phyloP scores from a whole-genome alignment of 768 basidiomycete species.

The Mycena albidolilacea region DNA sequence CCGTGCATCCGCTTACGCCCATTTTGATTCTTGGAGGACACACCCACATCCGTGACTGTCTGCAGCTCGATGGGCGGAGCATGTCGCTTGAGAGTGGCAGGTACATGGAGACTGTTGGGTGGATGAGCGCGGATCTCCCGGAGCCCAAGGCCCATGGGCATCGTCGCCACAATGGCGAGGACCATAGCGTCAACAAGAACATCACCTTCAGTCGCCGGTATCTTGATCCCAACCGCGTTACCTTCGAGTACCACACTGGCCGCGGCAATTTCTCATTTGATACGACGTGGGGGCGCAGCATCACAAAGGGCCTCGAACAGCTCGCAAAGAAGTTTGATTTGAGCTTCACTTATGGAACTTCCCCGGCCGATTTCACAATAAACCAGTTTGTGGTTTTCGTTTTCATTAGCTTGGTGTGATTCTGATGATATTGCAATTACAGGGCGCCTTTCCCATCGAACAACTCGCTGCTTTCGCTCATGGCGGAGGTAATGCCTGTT shows the following conservation, averaged over 20 bases:
- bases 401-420: background rate
- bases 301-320: conserved; percentile 68
- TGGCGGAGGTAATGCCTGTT: conserved; percentile 61
- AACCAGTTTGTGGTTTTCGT: conserved; percentile 59
- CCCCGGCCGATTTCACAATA: conserved; percentile 84
- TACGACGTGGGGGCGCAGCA: conserved; percentile 61
- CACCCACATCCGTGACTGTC: conserved; percentile 85
- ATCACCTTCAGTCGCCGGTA: conserved; percentile 80
- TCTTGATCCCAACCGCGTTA: conserved; percentile 84
- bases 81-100: conserved; percentile 88
- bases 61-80: conserved; percentile 78
- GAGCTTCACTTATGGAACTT: conserved; percentile 73
- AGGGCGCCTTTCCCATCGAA: conserved; percentile 77
- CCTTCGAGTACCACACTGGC: conserved; percentile 69
- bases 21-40: conserved; percentile 91
- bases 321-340: conserved; percentile 76
- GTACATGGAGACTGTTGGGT: conserved; percentile 94
- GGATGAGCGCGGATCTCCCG: conserved; percentile 67
- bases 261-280: conserved; percentile 70
- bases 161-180: conserved; percentile 29
- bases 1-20: conserved; percentile 80
- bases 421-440: conserved; percentile 32
- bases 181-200: conserved; percentile 53
- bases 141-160: background rate
- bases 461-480: conserved; percentile 69